These are phyloP conservation scores for Paecilomyces niveus DNA, from an alignment of 2,329 filamentous ascomycete genomes.

Conservation along the genomic window DNA sequence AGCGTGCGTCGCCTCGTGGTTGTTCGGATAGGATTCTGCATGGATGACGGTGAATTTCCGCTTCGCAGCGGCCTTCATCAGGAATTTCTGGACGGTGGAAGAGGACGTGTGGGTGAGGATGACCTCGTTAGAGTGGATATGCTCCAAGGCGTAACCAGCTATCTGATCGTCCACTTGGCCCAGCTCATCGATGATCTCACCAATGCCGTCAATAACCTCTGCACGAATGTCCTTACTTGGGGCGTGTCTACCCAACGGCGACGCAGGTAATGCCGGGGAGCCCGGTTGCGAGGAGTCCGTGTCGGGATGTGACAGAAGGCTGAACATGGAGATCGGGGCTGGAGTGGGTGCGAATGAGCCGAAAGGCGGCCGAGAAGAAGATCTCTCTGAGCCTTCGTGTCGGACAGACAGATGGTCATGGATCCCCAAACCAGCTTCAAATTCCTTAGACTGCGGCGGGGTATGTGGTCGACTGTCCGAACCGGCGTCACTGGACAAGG, in stretches of 20 bases:
- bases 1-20: slow-evolving; percentile 57
- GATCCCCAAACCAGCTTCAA: slow-evolving; percentile 10
- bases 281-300: slow-evolving; percentile 36
- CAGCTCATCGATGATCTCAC: slow-evolving; percentile 93
- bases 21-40: slow-evolving; percentile 65
- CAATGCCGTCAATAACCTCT: slow-evolving; percentile 88
- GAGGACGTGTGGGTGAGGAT: slow-evolving; percentile 86
- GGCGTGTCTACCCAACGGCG: slow-evolving; percentile 25
- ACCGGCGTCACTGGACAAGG: slow-evolving; percentile 52
- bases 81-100: slow-evolving; percentile 78
- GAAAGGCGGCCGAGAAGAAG: slow-evolving; percentile 51
- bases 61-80: slow-evolving; percentile 79
- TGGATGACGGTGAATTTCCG: slow-evolving; percentile 88
- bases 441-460: slow-evolving; percentile 11
- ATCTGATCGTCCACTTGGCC: slow-evolving; percentile 91
- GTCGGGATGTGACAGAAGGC: slow-evolving; percentile 66
- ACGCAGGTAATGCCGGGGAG: slow-evolving; percentile 24
- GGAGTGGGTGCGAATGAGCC: slow-evolving; percentile 52
- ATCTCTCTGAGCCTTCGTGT: slow-evolving; percentile 24
- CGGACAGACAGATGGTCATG: slow-evolving; percentile 19
- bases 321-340: slow-evolving; percentile 71
- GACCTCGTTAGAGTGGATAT: slow-evolving; percentile 89
- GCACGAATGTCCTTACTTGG: slow-evolving; percentile 64
- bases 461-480: slow-evolving; percentile 46
- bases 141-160: slow-evolving; percentile 75